Percentiles rank a stretch among this genome's conserved stretches.
phyloP scores from a whole-genome alignment of 192 early-diverging fungal species.

The Linnemannia exigua region DNA sequence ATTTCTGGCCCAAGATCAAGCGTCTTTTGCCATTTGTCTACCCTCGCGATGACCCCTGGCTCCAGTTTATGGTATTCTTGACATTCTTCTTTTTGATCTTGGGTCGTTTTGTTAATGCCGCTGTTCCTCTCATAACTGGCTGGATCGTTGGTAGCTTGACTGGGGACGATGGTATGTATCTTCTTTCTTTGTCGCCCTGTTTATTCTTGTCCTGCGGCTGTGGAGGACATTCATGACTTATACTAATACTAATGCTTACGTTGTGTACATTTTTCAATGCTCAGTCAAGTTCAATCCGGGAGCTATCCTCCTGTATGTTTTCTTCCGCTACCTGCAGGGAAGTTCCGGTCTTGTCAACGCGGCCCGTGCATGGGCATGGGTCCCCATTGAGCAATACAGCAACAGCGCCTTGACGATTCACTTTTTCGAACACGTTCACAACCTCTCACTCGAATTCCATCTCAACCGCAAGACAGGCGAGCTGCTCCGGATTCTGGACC shows the following conservation, averaged over 20 bases:
- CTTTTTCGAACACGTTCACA: conserved; percentile 93
- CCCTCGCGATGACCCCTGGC: conserved; percentile 71
- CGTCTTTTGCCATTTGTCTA: conserved; percentile 88
- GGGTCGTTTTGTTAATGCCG: conserved; percentile 83
- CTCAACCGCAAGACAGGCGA: conserved; percentile 96
- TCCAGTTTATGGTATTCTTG: conserved; percentile 78
- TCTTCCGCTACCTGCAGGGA: conserved; percentile 83
- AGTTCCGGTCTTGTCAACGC: conserved; percentile 83
- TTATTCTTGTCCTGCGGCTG: not conserved
- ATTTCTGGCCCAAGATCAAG: conserved; percentile 68
- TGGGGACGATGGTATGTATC: conserved; percentile 26
- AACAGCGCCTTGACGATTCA: conserved; percentile 91
- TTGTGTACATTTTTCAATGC: not conserved
- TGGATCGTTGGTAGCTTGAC: conserved; percentile 79
- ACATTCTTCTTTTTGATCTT: conserved; percentile 76
- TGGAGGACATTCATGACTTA: too few species aligned
- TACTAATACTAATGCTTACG: not conserved
- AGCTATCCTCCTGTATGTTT: conserved; percentile 72
- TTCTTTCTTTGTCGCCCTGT: not conserved
- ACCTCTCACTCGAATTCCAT: conserved; percentile 91
- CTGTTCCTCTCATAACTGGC: conserved; percentile 90
- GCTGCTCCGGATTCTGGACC: conserved; percentile 91
- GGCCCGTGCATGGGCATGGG: conserved; percentile 90
- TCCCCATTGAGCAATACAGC: conserved; percentile 94
- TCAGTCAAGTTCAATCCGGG: conserved; percentile 63